Percentiles rank a stretch among this genome's conserved stretches.
These are phyloP conservation scores for Rhamnella rubrinervis DNA, from an alignment of 331 rosid species.

Conservation along the genomic window DNA sequence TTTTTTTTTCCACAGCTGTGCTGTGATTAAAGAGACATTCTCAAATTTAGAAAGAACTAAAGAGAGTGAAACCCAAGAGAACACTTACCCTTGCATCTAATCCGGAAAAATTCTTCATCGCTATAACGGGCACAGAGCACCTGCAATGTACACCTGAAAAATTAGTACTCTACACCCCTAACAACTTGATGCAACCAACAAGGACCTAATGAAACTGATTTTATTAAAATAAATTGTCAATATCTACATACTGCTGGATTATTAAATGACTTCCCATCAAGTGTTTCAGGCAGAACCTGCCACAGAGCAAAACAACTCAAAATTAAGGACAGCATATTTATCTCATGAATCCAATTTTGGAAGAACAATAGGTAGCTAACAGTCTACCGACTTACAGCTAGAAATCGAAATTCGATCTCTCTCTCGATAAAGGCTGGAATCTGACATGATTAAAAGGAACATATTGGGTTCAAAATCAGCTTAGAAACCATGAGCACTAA, in stretches of 20 bases:
- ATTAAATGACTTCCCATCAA: slow-evolving; percentile 61
- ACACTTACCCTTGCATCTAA: slow-evolving; percentile 73
- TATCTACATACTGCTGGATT: slow-evolving; percentile 56
- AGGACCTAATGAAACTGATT: slow-evolving; percentile 4
- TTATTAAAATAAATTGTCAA: slow-evolving; percentile 4
- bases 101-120: slow-evolving; percentile 79
- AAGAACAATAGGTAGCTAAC: background rate
- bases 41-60: background rate
- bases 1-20: too few relatives aligned
- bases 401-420: slow-evolving; percentile 90
- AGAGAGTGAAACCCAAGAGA: background rate
- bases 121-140: slow-evolving; percentile 88
- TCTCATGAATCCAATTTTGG: background rate
- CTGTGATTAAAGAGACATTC: background rate
- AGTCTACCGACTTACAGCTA: slow-evolving; percentile 55
- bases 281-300: slow-evolving; percentile 75
- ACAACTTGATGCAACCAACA: slow-evolving; percentile 19
- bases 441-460: slow-evolving; percentile 30
- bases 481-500: background rate
- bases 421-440: slow-evolving; percentile 86
- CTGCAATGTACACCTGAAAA: slow-evolving; percentile 33
- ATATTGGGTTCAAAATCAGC: background rate
- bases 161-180: slow-evolving; percentile 7
- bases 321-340: slow-evolving; percentile 8
- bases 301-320: slow-evolving; percentile 19